Evolutionary conservation across 2,329 filamentous ascomycete genomes (phyloP).

Genomic region (Botrytis pseudocinerea): DNA sequence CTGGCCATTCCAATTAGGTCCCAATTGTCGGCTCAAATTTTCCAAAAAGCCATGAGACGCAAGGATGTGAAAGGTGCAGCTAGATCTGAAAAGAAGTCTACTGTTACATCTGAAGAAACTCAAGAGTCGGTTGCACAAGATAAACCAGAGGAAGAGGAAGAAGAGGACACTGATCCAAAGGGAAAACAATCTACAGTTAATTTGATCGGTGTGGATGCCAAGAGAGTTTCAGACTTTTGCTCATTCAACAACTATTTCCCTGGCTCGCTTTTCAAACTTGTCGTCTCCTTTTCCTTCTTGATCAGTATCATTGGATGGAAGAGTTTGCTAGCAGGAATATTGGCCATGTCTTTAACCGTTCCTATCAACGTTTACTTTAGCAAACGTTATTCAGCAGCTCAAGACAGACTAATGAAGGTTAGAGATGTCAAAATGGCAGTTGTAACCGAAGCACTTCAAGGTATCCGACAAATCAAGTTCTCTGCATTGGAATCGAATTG

Average conservation of each 20-base stretch:
- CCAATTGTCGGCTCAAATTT: constrained; percentile 71
- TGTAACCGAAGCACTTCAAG: constrained; percentile 73
- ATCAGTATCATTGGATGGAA: constrained; percentile 71
- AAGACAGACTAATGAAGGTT: constrained; percentile 72
- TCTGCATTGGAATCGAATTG: constrained; percentile 74
- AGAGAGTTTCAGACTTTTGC: constrained; percentile 68
- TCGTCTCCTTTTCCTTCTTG: constrained; percentile 66
- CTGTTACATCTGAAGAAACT: constrained; percentile 32
- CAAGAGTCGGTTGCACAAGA: constrained; percentile 32
- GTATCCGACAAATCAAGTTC: constrained; percentile 84
- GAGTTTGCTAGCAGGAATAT: constrained; percentile 64
- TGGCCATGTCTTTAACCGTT: constrained; percentile 62
- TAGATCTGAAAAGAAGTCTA: constrained; percentile 48
- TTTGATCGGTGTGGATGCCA: constrained; percentile 73
- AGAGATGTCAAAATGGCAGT: constrained; percentile 74
- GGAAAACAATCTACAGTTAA: constrained; percentile 73
- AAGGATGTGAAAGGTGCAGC: constrained; percentile 70
- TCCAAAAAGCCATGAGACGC: constrained; percentile 72
- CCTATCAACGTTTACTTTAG: constrained; percentile 69
- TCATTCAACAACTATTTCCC: constrained; percentile 66
- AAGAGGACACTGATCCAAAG: constrained; percentile 54
- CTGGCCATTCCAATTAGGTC: constrained; percentile 66
- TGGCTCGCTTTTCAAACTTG: constrained; percentile 61
- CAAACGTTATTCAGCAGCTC: constrained; percentile 62
- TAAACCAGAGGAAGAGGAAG: constrained; percentile 42